Base-by-base conservation (phyloP, 495 filamentous ascomycete genomes). In the Cenococcum geophilum region DNA sequence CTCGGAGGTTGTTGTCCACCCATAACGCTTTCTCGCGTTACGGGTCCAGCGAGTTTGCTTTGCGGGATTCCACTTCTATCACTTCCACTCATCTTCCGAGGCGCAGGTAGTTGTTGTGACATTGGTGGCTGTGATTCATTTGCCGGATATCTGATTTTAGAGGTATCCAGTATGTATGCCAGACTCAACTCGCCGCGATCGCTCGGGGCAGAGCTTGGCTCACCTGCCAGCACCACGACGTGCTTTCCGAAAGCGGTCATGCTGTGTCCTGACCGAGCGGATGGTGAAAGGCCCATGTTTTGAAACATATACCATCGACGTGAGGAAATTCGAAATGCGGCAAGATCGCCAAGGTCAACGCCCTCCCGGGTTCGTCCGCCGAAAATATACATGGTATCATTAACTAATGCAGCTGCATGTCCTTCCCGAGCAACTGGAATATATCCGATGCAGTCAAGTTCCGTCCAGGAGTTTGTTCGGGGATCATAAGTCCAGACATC, bases 341-440 rank as follows among this genome's bases (percentile, higher is more conserved):
- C 92, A 50, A 99, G 75, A 72, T 99, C 95, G 21, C 93, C 95
- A 20, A 97, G 76, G 70, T 97, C 95, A 27, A 84, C 79, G 0
- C 95, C 95, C 54, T 95, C 89, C 68, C 96, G 88, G 4, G 89
- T 95, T 49, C 95, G 86, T n/a, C 95, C 95, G 62, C 95, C 95
- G 71, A 99, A 99, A 58, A 97, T 88, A 74, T 99, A 99, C 95
- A 99, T 99, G 55, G 96, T 92, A 68, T 97, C 95, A 68, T 89
- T 87, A 49, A 97, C 92, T 10, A 99, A 75, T 5, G 95, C 86
- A 21, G 92, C 88, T 16, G 95, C 91, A 72, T 99, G 95, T 4
- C 95, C 95, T 80, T 99, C 95, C 50, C 95, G 83, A 11, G 91
- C 85, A 0, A 86, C 86, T 2, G 95, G 95, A 51, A 99, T 97